phyloP scores from a whole-genome alignment of 768 basidiomycete species.

The Lactarius evosmus region DNA sequence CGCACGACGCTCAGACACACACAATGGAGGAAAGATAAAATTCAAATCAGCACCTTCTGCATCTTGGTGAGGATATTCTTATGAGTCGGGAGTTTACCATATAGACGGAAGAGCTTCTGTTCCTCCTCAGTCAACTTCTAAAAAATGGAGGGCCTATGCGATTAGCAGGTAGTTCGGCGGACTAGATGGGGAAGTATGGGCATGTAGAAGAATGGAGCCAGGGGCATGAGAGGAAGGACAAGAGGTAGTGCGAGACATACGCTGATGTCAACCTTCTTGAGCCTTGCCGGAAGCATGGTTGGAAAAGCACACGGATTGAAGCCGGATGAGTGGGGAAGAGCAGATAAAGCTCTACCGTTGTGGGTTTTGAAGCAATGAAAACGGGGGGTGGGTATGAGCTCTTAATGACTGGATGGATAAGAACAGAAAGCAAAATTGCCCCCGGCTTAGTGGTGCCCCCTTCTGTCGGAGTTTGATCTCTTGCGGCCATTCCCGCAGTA shows the following conservation, averaged over 20 bases:
- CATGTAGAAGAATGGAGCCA: conserved; percentile 5
- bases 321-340: conserved; percentile 27
- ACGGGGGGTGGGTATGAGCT: conserved; percentile 1
- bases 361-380: conserved; percentile 12
- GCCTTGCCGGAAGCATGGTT: conserved; percentile 69
- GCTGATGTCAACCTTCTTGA: conserved; percentile 93
- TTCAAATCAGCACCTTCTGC: conserved; percentile 68
- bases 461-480: conserved; percentile 11
- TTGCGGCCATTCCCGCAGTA: conserved; percentile 10
- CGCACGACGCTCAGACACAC: conserved; percentile 21
- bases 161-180: not conserved
- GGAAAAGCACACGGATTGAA: conserved; percentile 17
- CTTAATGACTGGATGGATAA: conserved; percentile 7
- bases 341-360: conserved; percentile 28
- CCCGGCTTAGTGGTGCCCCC: conserved; percentile 1
- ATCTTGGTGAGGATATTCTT: conserved; percentile 93
- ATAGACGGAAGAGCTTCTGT: conserved; percentile 89
- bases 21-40: conserved; percentile 18
- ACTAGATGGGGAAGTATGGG: not conserved
- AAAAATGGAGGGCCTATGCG: conserved; percentile 1
- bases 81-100: conserved; percentile 90
- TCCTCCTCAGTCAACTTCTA: conserved; percentile 87
- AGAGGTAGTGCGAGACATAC: conserved; percentile 47
- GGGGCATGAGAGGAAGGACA: conserved; percentile 4
- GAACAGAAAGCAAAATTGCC: conserved; percentile 12